Conservation (phyloP, 495 filamentous ascomycete genomes). For the Cairneyella variabilis region DNA sequence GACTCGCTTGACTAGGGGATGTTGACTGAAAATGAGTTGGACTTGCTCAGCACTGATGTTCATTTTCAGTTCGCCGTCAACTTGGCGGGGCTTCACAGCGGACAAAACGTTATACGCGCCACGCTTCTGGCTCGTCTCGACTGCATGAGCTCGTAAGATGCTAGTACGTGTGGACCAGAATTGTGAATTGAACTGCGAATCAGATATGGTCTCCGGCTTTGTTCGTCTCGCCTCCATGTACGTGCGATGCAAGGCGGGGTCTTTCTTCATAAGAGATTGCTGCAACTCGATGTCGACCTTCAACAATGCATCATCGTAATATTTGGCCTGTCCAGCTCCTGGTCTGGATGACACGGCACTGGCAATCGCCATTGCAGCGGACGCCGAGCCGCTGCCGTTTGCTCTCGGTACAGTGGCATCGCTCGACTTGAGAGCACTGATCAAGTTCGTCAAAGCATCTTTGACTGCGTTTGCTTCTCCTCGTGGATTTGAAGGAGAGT, state of each 20-base stretch:
- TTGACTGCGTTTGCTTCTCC: conserved; percentile 80
- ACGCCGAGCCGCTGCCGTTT: conserved; percentile 38
- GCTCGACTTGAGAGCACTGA: conserved; percentile 62
- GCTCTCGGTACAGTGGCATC: conserved; percentile 40
- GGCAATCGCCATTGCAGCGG: conserved; percentile 45
- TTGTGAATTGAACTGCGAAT: conserved; percentile 74
- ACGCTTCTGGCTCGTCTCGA: conserved; percentile 77
- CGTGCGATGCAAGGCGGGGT: conserved; percentile 66
- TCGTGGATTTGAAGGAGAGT: conserved; percentile 68
- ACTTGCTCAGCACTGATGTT: conserved; percentile 91
- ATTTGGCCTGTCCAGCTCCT: conserved; percentile 43
- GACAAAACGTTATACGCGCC: conserved; percentile 92
- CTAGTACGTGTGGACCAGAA: conserved; percentile 90
- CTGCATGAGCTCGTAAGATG: conserved; percentile 82
- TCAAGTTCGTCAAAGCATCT: conserved; percentile 70
- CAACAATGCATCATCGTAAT: conserved; percentile 75
- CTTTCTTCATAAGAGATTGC: conserved; percentile 75
- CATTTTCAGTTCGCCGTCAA: conserved; percentile 72
- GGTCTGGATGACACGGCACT: conserved; percentile 41
- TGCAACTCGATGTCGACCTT: conserved; percentile 74
- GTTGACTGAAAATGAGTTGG: conserved; percentile 85
- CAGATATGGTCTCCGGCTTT: conserved; percentile 76
- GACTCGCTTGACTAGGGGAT: conserved; percentile 83
- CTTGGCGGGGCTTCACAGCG: conserved; percentile 75
- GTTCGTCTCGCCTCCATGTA: conserved; percentile 75